Base-by-base conservation (phyloP, 1,284 basidiomycete genomes). In the Chalciporus sp. region DNA sequence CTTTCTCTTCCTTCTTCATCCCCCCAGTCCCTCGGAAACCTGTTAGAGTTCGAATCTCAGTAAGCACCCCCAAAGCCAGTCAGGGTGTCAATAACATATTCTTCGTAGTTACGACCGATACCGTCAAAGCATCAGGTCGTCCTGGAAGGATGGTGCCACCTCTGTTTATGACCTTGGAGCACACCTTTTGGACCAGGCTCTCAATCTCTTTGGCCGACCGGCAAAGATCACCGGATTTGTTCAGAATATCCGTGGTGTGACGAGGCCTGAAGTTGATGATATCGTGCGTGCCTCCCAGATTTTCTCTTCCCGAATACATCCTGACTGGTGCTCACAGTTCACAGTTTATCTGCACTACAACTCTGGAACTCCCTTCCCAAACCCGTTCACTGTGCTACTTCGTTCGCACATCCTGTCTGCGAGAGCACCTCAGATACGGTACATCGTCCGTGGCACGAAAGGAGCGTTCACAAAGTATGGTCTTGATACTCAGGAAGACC, bases 31-130 rank as follows among this genome's bases (percentile, higher is more conserved):
- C 68, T 91, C 42, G 92, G 89, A 0, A 74, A 79, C 26, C 67
- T 92, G 11, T 72, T 81, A n/a, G 89, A 92, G 65, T 88, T 91
- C 58, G 86, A 90, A 69, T 88, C 88, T 5, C 83, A 86, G 87
- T 87, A 61, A 62, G 83, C 64, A 12, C 20, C 27, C 47, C 35
- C 31, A 42, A 31, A 37, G 12, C 10, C 20, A 37, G 42, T 5
- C n/a, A 2, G 16, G 3, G 29, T 11, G 14, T 52, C 26, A 19
- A 19, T 58, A 20, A 53, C 9, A 10, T 53, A 57, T 28, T 10
- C 9, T 37, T 53, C 58, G 10, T 61, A 90, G 87, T 60, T 91
- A 86, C 65, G 92, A 94, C 72, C 85, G 92, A 47, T 92, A 83
- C 74, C 84, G 90, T 41, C 77, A 79, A 11, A 76, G 72, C 1